phyloP scores from a whole-genome alignment of 2,329 filamentous ascomycete genomes.

The Epichloe festucae region DNA sequence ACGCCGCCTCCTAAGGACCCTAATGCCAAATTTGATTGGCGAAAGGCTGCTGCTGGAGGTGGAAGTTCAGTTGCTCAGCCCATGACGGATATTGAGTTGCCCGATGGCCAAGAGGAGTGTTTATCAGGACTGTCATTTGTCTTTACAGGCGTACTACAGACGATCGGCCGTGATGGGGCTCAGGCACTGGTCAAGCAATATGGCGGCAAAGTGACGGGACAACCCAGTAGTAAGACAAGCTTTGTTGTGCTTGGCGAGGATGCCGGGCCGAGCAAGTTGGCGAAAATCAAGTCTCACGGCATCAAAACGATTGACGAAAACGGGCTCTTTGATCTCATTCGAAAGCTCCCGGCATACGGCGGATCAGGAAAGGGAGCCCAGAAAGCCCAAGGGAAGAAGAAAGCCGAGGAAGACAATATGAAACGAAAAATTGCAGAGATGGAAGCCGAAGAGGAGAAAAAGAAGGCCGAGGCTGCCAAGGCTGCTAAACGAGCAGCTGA shows the following conservation, averaged over 20 bases:
- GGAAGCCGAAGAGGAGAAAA: constrained; percentile 62
- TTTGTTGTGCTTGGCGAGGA: constrained; percentile 87
- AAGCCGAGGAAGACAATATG: constrained; percentile 72
- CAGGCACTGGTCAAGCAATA: constrained; percentile 82
- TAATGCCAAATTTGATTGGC: constrained; percentile 69
- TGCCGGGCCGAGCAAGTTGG: constrained; percentile 84
- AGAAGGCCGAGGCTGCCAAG: constrained; percentile 39
- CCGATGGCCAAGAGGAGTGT: constrained; percentile 77
- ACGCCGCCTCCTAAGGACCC: constrained; percentile 65
- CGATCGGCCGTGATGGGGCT: constrained; percentile 71
- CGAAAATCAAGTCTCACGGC: constrained; percentile 65
- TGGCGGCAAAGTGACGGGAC: constrained; percentile 77
- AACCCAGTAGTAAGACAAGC: constrained; percentile 83
- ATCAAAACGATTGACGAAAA: constrained; percentile 93
- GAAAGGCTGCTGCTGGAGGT: constrained; percentile 43
- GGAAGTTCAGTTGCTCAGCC: constrained; percentile 49
- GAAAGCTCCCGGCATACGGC: constrained; percentile 67
- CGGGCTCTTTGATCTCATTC: constrained; percentile 78
- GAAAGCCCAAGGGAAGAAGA: constrained; percentile 72
- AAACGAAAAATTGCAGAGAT: constrained; percentile 71
- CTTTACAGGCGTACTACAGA: constrained; percentile 79
- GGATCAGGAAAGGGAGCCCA: constrained; percentile 80
- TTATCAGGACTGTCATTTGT: constrained; percentile 84
- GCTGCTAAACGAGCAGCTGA: constrained; percentile 30
- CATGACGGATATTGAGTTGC: constrained; percentile 56